phyloP scores from a whole-genome alignment of 306 rosid genomes.

The Begonia fuchsioides region DNA sequence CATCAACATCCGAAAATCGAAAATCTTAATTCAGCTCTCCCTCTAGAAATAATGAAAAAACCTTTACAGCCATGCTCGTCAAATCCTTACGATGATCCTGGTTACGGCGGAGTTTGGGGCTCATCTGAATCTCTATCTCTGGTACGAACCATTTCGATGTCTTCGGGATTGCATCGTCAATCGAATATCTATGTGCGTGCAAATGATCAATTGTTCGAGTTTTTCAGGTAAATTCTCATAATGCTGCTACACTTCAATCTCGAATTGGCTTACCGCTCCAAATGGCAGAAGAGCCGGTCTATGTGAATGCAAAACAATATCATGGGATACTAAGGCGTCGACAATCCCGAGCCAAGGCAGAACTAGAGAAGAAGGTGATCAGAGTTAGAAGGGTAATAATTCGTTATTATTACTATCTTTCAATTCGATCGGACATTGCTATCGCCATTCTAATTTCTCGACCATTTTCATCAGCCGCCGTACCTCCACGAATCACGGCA shows the following conservation, averaged over 20 bases:
- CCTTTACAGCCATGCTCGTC: too few relatives aligned
- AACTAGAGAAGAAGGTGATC: slow-evolving; percentile 15
- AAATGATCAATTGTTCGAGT: neutral
- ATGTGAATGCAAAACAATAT: slow-evolving; percentile 33
- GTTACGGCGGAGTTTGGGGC: neutral
- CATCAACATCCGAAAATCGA: too few relatives aligned
- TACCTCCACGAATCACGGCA: slow-evolving; percentile 42
- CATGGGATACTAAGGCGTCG: slow-evolving; percentile 30
- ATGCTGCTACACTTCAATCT: slow-evolving; percentile 4
- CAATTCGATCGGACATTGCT: neutral
- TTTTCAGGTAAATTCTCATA: slow-evolving; percentile 5
- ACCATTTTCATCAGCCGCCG: slow-evolving; percentile 16
- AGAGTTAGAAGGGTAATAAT: slow-evolving; percentile 19
- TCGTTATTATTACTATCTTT: neutral
- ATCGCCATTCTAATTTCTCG: neutral
- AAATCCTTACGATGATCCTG: neutral
- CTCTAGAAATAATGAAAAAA: too few relatives aligned
- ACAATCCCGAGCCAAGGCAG: slow-evolving; percentile 30
- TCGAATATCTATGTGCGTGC: too few relatives aligned
- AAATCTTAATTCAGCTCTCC: too few relatives aligned
- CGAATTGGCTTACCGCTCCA: slow-evolving; percentile 16
- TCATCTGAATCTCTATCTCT: neutral
- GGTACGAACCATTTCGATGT: neutral
- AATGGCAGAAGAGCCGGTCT: slow-evolving; percentile 25
- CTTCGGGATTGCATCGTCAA: neutral